A percentile compares a stretch with the other conserved stretches of the same genome.
Evolutionary conservation across 768 basidiomycete genomes (phyloP).

Genomic region (Podaxis carcinomalis): DNA sequence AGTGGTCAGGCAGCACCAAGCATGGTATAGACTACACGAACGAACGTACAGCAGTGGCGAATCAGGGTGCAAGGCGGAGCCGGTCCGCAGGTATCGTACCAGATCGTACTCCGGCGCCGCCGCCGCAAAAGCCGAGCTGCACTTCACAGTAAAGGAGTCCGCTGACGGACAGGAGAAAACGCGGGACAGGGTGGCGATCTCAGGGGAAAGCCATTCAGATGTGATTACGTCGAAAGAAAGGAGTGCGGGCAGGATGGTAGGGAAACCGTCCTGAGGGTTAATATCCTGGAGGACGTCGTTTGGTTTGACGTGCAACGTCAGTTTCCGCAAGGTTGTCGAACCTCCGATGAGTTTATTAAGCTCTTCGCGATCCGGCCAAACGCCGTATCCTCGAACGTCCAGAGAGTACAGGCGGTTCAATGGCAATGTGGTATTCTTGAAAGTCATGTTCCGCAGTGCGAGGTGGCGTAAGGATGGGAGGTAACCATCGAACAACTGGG

Average conservation of each 20-base stretch:
- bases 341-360: slow-evolving; percentile 22
- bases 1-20: slow-evolving; percentile 17
- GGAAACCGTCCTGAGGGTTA: slow-evolving; percentile 8
- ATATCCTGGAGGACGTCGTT: slow-evolving; percentile 18
- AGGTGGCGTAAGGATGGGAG: slow-evolving; percentile 23
- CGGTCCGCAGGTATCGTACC: slow-evolving; percentile 18
- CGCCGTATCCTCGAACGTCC: slow-evolving; percentile 25
- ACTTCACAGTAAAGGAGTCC: slow-evolving; percentile 20
- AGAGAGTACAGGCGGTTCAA: slow-evolving; percentile 21
- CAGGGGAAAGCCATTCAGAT: slow-evolving; percentile 27
- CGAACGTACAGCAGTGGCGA: slow-evolving; percentile 16
- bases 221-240: slow-evolving; percentile 22
- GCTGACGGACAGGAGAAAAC: slow-evolving; percentile 24
- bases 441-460: slow-evolving; percentile 24
- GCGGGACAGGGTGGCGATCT: slow-evolving; percentile 19
- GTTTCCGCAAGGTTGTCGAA: slow-evolving; percentile 16
- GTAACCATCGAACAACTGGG: slow-evolving; percentile 15
- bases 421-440: slow-evolving; percentile 17
- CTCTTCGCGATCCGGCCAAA: slow-evolving; percentile 22
- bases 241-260: slow-evolving; percentile 23
- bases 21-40: slow-evolving; percentile 17
- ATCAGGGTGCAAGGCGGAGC: slow-evolving; percentile 6
- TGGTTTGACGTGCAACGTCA: slow-evolving; percentile 27
- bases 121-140: slow-evolving; percentile 12
- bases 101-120: slow-evolving; percentile 15